phyloP scores from a whole-genome alignment of 805 yeast species.

The Wickerhamiella domercqiae region DNA sequence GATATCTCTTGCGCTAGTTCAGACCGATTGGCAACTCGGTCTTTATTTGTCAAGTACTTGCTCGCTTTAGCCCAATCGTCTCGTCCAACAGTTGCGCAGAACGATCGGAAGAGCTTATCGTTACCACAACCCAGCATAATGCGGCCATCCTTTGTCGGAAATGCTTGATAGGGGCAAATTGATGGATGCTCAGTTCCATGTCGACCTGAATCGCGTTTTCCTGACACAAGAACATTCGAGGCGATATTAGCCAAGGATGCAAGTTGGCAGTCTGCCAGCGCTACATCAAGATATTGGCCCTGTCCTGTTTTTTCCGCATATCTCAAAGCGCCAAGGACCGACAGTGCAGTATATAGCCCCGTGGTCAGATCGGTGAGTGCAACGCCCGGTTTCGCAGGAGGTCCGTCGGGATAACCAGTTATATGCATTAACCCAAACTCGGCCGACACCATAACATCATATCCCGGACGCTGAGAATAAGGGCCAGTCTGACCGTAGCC shows the following conservation, averaged over 20 bases:
- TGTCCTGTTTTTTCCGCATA: conserved; percentile 22
- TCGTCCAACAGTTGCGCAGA: conserved; percentile 23
- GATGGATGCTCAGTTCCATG: conserved; percentile 30
- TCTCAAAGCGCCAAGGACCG: conserved; percentile 26
- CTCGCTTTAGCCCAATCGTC: conserved; percentile 27
- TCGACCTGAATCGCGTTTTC: conserved; percentile 27
- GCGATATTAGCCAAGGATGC: conserved; percentile 29
- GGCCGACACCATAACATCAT: conserved; percentile 32
- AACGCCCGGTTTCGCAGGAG: conserved; percentile 30
- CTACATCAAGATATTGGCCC: conserved; percentile 28
- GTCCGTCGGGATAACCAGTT: conserved; percentile 28
- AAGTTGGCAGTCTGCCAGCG: conserved; percentile 27
- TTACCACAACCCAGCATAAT: conserved; percentile 31
- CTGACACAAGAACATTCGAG: conserved; percentile 25
- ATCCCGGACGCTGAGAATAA: conserved; percentile 26
- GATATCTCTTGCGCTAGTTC: conserved; percentile 22
- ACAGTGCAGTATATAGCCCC: conserved; percentile 26
- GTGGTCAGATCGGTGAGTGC: conserved; percentile 31
- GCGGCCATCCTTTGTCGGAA: conserved; percentile 25
- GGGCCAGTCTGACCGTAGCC: conserved; percentile 33
- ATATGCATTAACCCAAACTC: conserved; percentile 32
- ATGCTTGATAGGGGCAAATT: conserved; percentile 29
- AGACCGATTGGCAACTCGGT: conserved; percentile 24
- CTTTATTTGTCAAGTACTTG: conserved; percentile 24
- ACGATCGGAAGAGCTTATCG: conserved; percentile 24